phyloP scores from a whole-genome alignment of 2,329 filamentous ascomycete species.

The Neobulgaria alba region DNA sequence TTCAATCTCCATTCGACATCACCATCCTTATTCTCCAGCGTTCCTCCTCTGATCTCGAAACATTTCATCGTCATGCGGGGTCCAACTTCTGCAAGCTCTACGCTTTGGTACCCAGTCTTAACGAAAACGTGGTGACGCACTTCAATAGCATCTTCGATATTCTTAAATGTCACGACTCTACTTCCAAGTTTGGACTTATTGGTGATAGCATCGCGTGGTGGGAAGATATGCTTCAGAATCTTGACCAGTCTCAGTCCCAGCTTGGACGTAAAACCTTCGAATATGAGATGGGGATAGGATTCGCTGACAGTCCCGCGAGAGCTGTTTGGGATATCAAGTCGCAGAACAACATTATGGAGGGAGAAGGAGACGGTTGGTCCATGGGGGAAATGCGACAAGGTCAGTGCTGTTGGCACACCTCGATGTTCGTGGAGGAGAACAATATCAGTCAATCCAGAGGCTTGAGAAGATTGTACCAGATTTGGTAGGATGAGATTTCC shows the following conservation, averaged over 20 bases:
- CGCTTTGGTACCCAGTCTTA: constrained; percentile 79
- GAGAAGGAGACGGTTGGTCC: constrained; percentile 83
- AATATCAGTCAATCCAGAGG: constrained; percentile 74
- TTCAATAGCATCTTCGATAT: constrained; percentile 88
- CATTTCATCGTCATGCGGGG: constrained; percentile 95
- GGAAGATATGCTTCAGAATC: constrained; percentile 89
- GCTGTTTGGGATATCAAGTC: constrained; percentile 85
- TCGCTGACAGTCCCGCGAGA: constrained; percentile 84
- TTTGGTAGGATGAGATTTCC: constrained; percentile 85
- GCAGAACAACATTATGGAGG: constrained; percentile 84
- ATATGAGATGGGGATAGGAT: constrained; percentile 88
- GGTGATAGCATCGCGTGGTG: constrained; percentile 70
- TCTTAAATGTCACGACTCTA: constrained; percentile 87
- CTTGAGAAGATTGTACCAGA: constrained; percentile 71
- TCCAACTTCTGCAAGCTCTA: constrained; percentile 82
- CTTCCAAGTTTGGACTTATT: constrained; percentile 70
- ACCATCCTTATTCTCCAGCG: constrained; percentile 87
- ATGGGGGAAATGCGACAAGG: constrained; percentile 78
- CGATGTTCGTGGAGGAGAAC: constrained; percentile 86
- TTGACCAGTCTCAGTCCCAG: constrained; percentile 79
- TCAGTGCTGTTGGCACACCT: constrained; percentile 84
- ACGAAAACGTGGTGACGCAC: constrained; percentile 93
- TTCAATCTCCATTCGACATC: constrained; percentile 96
- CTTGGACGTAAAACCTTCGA: constrained; percentile 81
- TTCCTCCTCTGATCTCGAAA: constrained; percentile 88